Evolutionary conservation across 2,329 filamentous ascomycete species (phyloP).

Genomic region (Capronia epimyces): DNA sequence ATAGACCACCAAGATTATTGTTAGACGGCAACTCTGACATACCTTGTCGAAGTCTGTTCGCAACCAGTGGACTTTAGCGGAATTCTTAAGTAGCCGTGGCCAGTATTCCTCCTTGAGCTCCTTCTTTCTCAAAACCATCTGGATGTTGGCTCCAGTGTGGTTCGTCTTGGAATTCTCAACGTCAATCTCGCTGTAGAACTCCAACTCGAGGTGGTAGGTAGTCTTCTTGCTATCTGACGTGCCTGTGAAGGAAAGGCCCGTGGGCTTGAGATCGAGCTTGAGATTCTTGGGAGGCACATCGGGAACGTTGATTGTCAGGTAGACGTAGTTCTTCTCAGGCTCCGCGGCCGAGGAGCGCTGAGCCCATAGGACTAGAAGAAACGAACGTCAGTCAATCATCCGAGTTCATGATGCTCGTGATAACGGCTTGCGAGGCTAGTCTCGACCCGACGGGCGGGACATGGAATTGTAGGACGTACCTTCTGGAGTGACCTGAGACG

Average conservation of each 20-base stretch:
- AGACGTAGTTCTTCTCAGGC: conserved; percentile 85
- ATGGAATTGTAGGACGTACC: conserved; percentile 35
- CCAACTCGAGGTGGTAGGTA: conserved; percentile 77
- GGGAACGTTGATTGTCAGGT: conserved; percentile 81
- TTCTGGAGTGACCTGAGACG: conserved; percentile 42
- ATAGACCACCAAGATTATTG: background rate
- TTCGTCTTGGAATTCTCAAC: conserved; percentile 73
- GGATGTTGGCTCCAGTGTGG: conserved; percentile 82
- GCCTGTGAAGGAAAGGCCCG: conserved; percentile 72
- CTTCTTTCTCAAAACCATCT: conserved; percentile 95
- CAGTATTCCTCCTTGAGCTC: conserved; percentile 91
- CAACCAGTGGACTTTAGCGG: conserved; percentile 85
- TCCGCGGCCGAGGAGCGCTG: conserved; percentile 84
- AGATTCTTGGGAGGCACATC: conserved; percentile 72
- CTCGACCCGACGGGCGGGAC: background rate
- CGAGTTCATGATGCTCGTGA: no score
- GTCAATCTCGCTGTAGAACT: conserved; percentile 89
- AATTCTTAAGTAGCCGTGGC: conserved; percentile 88
- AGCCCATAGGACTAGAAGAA: conserved; percentile 80
- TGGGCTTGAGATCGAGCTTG: conserved; percentile 77
- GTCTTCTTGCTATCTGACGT: conserved; percentile 77
- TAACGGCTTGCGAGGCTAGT: no score
- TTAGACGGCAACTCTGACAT: conserved; percentile 29
- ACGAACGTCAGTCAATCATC: conserved; percentile 1
- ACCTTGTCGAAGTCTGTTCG: conserved; percentile 99